A percentile compares a stretch with the other conserved stretches of the same genome.
Conservation (phyloP, 495 filamentous ascomycete genomes). For the Bryoglossum gracile region DNA sequence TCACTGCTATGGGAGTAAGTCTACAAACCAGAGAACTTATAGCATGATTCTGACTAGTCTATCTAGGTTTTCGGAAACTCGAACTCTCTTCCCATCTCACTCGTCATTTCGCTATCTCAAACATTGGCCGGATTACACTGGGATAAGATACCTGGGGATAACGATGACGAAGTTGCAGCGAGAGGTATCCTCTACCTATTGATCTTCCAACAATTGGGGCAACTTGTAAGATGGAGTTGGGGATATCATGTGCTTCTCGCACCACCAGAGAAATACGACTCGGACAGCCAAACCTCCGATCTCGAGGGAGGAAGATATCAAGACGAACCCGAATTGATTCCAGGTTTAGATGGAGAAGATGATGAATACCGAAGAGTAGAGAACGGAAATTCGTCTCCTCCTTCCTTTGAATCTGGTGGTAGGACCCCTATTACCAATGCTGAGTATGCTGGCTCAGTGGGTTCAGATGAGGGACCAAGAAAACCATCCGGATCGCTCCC, state of each 20-base stretch:
- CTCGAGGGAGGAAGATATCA: slow-evolving; percentile 65
- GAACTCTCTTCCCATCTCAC: slow-evolving; percentile 93
- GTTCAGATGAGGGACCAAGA: slow-evolving; percentile 15
- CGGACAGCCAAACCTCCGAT: slow-evolving; percentile 38
- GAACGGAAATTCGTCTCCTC: slow-evolving; percentile 6
- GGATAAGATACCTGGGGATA: slow-evolving; percentile 83
- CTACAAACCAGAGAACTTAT: neutral
- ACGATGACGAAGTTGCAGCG: slow-evolving; percentile 89
- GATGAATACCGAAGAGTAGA: slow-evolving; percentile 24
- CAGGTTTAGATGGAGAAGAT: slow-evolving; percentile 24
- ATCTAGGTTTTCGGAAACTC: slow-evolving; percentile 87
- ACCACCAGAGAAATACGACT: slow-evolving; percentile 60
- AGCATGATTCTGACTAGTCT: slow-evolving; percentile 5
- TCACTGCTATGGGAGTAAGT: slow-evolving; percentile 87
- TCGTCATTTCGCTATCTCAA: slow-evolving; percentile 87
- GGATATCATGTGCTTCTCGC: slow-evolving; percentile 89
- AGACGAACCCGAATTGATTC: slow-evolving; percentile 44
- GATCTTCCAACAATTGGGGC: slow-evolving; percentile 96
- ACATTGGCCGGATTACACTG: slow-evolving; percentile 89
- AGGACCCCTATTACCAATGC: slow-evolving; percentile 25
- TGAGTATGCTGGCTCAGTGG: slow-evolving; percentile 24
- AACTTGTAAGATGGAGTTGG: slow-evolving; percentile 96
- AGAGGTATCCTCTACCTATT: slow-evolving; percentile 91
- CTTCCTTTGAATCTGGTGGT: slow-evolving; percentile 24
- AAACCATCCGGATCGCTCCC: slow-evolving; percentile 18